These are phyloP conservation scores for Phytophthora crassamura DNA, from an alignment of 352 stramenopile species.

Conservation along the genomic window DNA sequence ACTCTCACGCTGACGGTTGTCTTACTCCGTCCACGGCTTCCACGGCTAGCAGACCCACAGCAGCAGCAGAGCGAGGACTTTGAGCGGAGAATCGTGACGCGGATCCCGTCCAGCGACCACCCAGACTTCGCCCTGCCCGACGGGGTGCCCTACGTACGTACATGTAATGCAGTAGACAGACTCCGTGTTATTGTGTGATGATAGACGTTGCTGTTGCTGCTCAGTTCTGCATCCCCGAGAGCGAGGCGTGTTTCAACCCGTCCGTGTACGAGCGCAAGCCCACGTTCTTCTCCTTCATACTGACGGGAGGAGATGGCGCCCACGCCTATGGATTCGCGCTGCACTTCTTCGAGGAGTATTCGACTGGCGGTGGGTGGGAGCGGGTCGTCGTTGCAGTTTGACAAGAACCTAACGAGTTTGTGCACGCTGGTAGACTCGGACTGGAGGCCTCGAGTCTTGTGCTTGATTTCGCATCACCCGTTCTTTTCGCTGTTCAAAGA, in stretches of 20 bases:
- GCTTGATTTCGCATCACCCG: slow-evolving; percentile 80
- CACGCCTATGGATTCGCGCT: slow-evolving; percentile 80
- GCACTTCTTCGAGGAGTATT: slow-evolving; percentile 55
- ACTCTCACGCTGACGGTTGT: too few species aligned
- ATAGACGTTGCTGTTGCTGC: slow-evolving; percentile 1
- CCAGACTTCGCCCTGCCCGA: slow-evolving; percentile 71
- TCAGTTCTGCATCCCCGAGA: slow-evolving; percentile 84
- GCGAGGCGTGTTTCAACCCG: slow-evolving; percentile 43
- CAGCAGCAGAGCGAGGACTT: slow-evolving; percentile 46
- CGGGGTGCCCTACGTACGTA: slow-evolving; percentile 70
- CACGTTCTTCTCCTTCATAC: slow-evolving; percentile 82
- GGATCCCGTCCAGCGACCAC: slow-evolving; percentile 58
- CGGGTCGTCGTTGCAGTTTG: background rate
- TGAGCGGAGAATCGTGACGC: slow-evolving; percentile 48
- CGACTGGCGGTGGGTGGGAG: slow-evolving; percentile 17
- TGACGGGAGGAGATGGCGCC: slow-evolving; percentile 75
- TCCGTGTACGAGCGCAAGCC: slow-evolving; percentile 69
- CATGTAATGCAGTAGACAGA: background rate
- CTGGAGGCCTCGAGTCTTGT: slow-evolving; percentile 71
- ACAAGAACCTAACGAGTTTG: background rate
- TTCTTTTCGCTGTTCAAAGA: slow-evolving; percentile 88
- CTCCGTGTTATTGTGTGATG: background rate
- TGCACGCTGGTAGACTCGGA: slow-evolving; percentile 10
- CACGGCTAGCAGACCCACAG: too few species aligned
- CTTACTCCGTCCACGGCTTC: too few species aligned